A percentile compares a stretch with the other conserved stretches of the same genome.
These are phyloP conservation scores for Dipteronia dyeriana DNA, from an alignment of 345 rosid genomes.

Conservation along the genomic window DNA sequence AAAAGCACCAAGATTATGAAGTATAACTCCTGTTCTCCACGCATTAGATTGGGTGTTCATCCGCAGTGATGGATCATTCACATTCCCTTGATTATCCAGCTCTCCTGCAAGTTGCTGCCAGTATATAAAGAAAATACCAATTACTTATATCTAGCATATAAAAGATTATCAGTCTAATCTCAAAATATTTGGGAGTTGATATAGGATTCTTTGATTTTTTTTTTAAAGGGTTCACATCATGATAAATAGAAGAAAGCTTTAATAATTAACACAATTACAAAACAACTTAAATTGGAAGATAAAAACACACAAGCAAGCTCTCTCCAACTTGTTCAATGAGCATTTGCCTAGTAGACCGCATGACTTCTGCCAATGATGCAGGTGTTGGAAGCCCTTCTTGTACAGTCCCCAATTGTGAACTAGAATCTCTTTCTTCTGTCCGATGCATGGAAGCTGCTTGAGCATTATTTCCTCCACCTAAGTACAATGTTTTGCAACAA, in stretches of 20 bases:
- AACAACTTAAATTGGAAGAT: slow-evolving; percentile 5
- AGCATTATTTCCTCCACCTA: slow-evolving; percentile 34
- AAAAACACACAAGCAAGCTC: slow-evolving; percentile 48
- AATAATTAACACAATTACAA: slow-evolving; percentile 9
- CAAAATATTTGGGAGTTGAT: slow-evolving; percentile 7
- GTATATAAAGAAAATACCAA: slow-evolving; percentile 7
- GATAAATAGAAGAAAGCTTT: neutral
- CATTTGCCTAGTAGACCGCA: slow-evolving; percentile 57
- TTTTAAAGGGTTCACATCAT: neutral
- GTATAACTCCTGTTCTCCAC: slow-evolving; percentile 50
- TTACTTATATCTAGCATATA: slow-evolving; percentile 12
- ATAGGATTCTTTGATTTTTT: neutral
- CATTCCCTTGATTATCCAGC: slow-evolving; percentile 53
- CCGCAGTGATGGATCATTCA: slow-evolving; percentile 45
- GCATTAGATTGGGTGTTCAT: slow-evolving; percentile 41
- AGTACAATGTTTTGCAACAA: slow-evolving; percentile 27
- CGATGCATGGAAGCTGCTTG: slow-evolving; percentile 31
- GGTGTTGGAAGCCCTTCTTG: slow-evolving; percentile 69
- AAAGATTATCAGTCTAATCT: slow-evolving; percentile 2
- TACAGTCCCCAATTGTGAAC: slow-evolving; percentile 32
- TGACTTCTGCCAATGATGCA: slow-evolving; percentile 63
- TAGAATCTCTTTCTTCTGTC: slow-evolving; percentile 40
- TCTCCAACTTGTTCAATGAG: slow-evolving; percentile 62
- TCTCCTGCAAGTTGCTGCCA: slow-evolving; percentile 58
- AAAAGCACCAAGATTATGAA: slow-evolving; percentile 66